Evolutionary conservation across 2,329 filamentous ascomycete genomes (phyloP).

Genomic region (Colletotrichum tamarilloi): DNA sequence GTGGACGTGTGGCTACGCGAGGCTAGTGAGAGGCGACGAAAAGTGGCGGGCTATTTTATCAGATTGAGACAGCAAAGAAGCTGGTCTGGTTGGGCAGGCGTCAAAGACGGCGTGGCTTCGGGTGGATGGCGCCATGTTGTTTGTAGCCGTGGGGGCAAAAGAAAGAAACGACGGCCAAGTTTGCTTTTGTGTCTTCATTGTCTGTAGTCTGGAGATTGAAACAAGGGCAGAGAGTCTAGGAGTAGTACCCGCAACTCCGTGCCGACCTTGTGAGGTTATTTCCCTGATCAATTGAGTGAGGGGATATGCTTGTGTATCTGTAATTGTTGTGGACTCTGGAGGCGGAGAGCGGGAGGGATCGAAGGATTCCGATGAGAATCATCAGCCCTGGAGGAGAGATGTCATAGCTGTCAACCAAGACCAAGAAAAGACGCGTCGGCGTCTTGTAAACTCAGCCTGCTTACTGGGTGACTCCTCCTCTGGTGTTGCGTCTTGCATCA

Average conservation of each 20-base stretch:
- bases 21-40: constrained; percentile 15
- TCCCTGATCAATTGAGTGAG: neutral
- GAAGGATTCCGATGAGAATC: constrained; percentile 11
- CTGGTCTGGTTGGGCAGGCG: constrained; percentile 10
- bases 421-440: constrained; percentile 12
- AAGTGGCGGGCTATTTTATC: constrained; percentile 21
- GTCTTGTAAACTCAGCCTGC: constrained; percentile 16
- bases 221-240: neutral
- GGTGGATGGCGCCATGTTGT: constrained; percentile 20
- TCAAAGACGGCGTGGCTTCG: constrained; percentile 26
- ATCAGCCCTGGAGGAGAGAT: constrained; percentile 16
- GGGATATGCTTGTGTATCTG: neutral
- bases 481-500: constrained; percentile 20
- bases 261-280: neutral
- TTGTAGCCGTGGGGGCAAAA: constrained; percentile 15
- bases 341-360: constrained; percentile 4
- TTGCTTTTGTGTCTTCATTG: constrained; percentile 1
- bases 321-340: neutral
- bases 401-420: constrained; percentile 19
- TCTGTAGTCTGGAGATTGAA: neutral
- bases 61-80: constrained; percentile 3
- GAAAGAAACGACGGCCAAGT: constrained; percentile 1
- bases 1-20: neutral
- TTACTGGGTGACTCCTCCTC: neutral
- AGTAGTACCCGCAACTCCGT: neutral